Percentiles rank a stretch among this genome's conserved stretches.
Conservation (phyloP, 352 stramenopile genomes). For the Phytophthora podocarpi region DNA sequence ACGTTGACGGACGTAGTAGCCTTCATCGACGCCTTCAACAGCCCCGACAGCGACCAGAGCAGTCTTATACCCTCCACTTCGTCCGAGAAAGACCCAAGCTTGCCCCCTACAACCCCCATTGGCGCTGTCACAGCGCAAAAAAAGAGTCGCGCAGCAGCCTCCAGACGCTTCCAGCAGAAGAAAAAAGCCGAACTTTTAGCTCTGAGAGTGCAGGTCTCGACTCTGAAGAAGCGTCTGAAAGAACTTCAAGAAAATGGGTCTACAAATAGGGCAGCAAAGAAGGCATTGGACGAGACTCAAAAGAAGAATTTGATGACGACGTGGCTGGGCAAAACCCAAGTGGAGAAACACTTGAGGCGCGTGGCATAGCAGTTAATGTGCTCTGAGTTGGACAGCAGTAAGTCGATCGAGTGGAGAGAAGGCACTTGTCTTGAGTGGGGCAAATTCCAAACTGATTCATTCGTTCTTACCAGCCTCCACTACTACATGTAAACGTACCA, state of each 20-base stretch:
- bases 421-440: too few species aligned
- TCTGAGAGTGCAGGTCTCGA: constrained; percentile 2
- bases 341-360: constrained; percentile 10
- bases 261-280: neutral
- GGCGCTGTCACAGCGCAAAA: neutral
- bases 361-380: too few species aligned
- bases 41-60: neutral
- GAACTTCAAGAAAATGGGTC: constrained; percentile 2
- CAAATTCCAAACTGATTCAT: too few species aligned
- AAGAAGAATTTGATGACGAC: neutral
- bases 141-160: constrained; percentile 19
- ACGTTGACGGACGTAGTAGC: constrained; percentile 23
- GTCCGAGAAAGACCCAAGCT: neutral
- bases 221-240: constrained; percentile 6
- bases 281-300: constrained; percentile 9
- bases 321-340: constrained; percentile 1
- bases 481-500: too few species aligned
- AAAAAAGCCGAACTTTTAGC: constrained; percentile 20
- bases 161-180: constrained; percentile 26
- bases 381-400: too few species aligned
- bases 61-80: neutral
- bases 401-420: too few species aligned
- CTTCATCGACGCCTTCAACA: constrained; percentile 23
- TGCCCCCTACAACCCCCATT: neutral
- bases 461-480: too few species aligned